Conservation (phyloP, 2,329 filamentous ascomycete genomes). For the Talaromyces verruculosus region DNA sequence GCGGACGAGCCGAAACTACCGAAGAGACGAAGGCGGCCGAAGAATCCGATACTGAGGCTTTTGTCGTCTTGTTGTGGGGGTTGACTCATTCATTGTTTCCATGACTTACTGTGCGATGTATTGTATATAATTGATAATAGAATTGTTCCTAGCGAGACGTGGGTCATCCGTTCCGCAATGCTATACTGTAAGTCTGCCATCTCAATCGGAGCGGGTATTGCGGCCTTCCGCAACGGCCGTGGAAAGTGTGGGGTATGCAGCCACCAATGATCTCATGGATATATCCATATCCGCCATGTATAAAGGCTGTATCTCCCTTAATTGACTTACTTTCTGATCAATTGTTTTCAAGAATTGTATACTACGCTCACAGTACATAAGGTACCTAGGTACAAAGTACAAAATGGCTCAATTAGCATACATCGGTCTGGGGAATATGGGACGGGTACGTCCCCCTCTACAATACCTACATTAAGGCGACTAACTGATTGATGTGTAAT, state of each 20-base stretch:
- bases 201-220: conserved; percentile 9
- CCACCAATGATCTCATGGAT: not conserved
- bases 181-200: no score
- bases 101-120: not conserved
- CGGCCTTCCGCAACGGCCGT: conserved; percentile 9
- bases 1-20: not conserved
- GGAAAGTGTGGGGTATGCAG: not conserved
- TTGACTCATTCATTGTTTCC: not conserved
- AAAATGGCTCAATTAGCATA: conserved; percentile 25
- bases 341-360: not conserved
- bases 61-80: not conserved
- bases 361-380: not conserved
- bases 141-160: not conserved
- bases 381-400: not conserved
- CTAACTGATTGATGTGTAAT: not conserved
- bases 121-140: not conserved
- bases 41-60: not conserved
- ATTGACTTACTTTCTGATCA: not conserved
- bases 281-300: conserved; percentile 8
- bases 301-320: not conserved
- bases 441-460: conserved; percentile 24
- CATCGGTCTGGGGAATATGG: conserved; percentile 32
- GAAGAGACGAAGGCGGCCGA: not conserved
- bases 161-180: not conserved
- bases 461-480: no score